Percentiles rank a stretch among this genome's conserved stretches.
phyloP scores from a whole-genome alignment of 1,284 basidiomycete genomes.

The Jaminaea rosea region DNA sequence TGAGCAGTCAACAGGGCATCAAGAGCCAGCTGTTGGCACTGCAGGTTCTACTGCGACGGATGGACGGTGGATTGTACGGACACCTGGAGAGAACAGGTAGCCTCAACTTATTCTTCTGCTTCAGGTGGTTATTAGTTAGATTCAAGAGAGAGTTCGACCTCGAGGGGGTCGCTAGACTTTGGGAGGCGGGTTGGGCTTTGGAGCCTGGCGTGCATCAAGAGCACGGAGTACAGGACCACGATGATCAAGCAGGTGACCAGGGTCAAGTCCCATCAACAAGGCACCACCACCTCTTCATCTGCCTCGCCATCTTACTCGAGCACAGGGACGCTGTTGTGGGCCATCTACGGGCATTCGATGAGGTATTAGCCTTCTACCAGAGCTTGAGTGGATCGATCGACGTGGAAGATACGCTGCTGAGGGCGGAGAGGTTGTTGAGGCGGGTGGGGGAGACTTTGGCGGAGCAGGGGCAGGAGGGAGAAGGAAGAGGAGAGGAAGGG shows the following conservation, averaged over 20 bases:
- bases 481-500: too few relatives aligned
- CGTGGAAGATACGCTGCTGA: conserved; percentile 8
- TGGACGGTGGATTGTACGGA: conserved; percentile 68
- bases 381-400: conserved; percentile 11
- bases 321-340: conserved; percentile 87
- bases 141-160: conserved; percentile 74
- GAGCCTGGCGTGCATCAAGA: conserved; percentile 5
- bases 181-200: conserved; percentile 57
- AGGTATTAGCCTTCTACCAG: conserved; percentile 34
- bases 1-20: conserved; percentile 96
- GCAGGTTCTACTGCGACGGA: conserved; percentile 78
- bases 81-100: conserved; percentile 71
- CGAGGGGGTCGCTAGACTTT: conserved; percentile 73
- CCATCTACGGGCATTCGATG: conserved; percentile 70
- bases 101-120: conserved; percentile 95
- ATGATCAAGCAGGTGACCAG: conserved; percentile 5
- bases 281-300: conserved; percentile 85
- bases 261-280: conserved; percentile 15
- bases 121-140: conserved; percentile 58
- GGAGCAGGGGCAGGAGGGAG: too few relatives aligned
- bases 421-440: conserved; percentile 3
- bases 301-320: conserved; percentile 82
- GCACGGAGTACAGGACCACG: neutral
- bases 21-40: conserved; percentile 79
- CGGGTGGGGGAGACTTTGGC: neutral